A percentile compares a stretch with the other conserved stretches of the same genome.
phyloP scores from a whole-genome alignment of 257 asterid genomes.

The Jacaranda mimosifolia region DNA sequence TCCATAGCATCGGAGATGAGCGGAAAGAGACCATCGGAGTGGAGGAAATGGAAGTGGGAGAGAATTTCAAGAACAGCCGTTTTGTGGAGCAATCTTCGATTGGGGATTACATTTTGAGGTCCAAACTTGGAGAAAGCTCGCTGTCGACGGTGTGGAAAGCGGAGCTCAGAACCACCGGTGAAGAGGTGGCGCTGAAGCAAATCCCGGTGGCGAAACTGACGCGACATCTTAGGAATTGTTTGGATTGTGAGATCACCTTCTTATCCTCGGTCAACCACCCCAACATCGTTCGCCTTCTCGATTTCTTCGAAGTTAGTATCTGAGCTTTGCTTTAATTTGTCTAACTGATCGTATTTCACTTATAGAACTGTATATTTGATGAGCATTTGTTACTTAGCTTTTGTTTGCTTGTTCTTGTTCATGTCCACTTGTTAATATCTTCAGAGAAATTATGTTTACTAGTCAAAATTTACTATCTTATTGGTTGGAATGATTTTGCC shows the following conservation, averaged over 20 bases:
- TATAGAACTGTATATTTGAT: not conserved
- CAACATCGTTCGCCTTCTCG: conserved; percentile 61
- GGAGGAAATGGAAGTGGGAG: not conserved
- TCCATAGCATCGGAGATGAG: too few relatives aligned
- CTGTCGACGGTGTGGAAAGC: conserved; percentile 59
- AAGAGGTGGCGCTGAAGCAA: conserved; percentile 56
- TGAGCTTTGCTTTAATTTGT: not conserved
- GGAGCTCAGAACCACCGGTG: conserved; percentile 50
- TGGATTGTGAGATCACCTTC: conserved; percentile 61
- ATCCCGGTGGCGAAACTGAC: conserved; percentile 50
- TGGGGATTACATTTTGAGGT: conserved; percentile 47
- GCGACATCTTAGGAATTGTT: conserved; percentile 51
- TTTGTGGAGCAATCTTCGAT: conserved; percentile 13
- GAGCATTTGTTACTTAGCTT: not conserved
- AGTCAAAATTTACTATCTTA: not conserved
- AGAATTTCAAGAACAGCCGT: not conserved
- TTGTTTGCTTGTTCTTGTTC: not conserved
- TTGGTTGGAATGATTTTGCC: not conserved
- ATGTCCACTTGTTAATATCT: not conserved
- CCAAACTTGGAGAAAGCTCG: conserved; percentile 49
- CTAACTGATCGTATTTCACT: not conserved
- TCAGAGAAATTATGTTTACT: not conserved
- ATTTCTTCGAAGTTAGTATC: conserved; percentile 49
- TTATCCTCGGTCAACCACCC: conserved; percentile 66
- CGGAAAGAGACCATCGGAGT: not conserved